Percentiles rank a stretch among this genome's conserved stretches.
These are phyloP conservation scores for Bodo saltans DNA, from an alignment of 78 protist species.

Conservation along the genomic window DNA sequence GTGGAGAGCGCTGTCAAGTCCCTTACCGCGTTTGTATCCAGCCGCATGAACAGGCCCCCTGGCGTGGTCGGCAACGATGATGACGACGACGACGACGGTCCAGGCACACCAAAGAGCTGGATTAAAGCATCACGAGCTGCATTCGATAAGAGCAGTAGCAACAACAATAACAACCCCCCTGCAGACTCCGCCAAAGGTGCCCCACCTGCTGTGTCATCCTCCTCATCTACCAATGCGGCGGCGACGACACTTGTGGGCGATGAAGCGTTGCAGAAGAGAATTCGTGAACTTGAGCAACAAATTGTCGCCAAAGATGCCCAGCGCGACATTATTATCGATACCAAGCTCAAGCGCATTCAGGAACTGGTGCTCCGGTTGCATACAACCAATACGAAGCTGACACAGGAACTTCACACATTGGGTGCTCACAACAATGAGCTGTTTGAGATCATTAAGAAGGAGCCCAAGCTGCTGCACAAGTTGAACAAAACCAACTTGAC, in stretches of 20 bases:
- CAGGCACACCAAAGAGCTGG: too few species aligned
- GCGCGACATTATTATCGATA: constrained; percentile 13
- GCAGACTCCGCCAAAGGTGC: background rate
- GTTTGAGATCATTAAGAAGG: background rate
- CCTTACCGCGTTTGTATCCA: background rate
- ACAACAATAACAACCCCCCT: background rate
- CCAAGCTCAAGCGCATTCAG: constrained; percentile 35
- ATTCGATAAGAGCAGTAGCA: too few species aligned
- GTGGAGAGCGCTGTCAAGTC: background rate
- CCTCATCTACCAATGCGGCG: too few species aligned
- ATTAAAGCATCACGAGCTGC: too few species aligned
- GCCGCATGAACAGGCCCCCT: background rate
- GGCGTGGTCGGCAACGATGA: too few species aligned
- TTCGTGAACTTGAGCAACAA: background rate
- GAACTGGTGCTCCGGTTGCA: constrained; percentile 18
- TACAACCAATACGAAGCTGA: background rate
- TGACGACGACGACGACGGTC: too few species aligned
- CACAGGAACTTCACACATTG: background rate
- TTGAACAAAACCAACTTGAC: background rate
- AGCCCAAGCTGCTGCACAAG: background rate
- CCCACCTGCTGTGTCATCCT: too few species aligned
- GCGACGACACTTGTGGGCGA: too few species aligned
- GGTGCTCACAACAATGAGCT: constrained; percentile 1
- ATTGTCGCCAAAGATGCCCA: background rate
- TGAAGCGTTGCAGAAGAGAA: constrained; percentile 4